Conservation (phyloP, 441 rosid genomes). For the Populus hybrid region DNA sequence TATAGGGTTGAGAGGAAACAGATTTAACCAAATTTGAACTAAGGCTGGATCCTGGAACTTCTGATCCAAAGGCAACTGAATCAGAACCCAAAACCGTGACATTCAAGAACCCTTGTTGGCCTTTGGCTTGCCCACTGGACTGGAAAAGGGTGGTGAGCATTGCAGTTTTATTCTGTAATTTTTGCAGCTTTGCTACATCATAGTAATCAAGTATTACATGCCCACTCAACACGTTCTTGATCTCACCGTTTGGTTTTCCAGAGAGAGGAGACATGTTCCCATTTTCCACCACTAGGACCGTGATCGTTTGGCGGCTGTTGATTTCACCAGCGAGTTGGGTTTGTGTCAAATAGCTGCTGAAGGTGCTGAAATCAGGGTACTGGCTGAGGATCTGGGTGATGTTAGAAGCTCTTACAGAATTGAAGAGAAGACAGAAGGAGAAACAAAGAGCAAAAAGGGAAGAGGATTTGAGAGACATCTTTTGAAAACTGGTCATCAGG, state of each 20-base stretch:
- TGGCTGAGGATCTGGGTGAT: conserved; percentile 41
- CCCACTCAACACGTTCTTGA: conserved; percentile 44
- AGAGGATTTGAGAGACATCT: conserved; percentile 10
- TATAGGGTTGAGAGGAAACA: conserved; percentile 46
- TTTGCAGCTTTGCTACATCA: conserved; percentile 41
- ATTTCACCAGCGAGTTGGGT: conserved; percentile 36
- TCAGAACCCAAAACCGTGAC: conserved; percentile 16
- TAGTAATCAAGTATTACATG: conserved; percentile 76
- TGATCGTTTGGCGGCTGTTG: conserved; percentile 53
- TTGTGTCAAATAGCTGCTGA: conserved; percentile 38
- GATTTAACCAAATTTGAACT: conserved; percentile 37
- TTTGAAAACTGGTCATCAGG: neutral
- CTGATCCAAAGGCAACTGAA: conserved; percentile 41
- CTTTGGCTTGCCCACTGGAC: conserved; percentile 47
- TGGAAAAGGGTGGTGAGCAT: conserved; percentile 61
- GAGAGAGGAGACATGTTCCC: conserved; percentile 29
- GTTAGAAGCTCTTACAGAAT: conserved; percentile 37
- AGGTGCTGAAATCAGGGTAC: conserved; percentile 47
- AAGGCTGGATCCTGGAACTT: conserved; percentile 32
- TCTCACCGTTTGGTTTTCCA: conserved; percentile 29
- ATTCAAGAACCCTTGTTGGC: conserved; percentile 62
- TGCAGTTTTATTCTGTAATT: conserved; percentile 29
- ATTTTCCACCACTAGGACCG: conserved; percentile 56
- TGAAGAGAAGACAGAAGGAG: conserved; percentile 16
- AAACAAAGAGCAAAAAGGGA: neutral